phyloP scores from a whole-genome alignment of 116 monocot genomes.

The Trichopus zeylanicus region DNA sequence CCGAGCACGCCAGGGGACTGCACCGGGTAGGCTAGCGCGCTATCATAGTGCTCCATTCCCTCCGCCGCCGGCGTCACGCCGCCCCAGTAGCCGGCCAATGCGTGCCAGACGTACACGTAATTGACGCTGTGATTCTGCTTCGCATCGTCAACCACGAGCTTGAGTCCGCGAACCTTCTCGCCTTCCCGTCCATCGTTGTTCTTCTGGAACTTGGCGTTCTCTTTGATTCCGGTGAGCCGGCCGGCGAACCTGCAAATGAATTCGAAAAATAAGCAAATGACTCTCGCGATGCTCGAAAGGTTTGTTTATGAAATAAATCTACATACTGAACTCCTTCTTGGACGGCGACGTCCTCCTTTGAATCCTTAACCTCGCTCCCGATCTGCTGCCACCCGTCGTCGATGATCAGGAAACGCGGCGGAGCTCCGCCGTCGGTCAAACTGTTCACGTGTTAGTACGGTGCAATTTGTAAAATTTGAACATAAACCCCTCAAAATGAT shows the following conservation, averaged over 20 bases:
- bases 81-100: slow-evolving; percentile 77
- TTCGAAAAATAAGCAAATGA: no score
- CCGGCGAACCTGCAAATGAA: slow-evolving; percentile 49
- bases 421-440: slow-evolving; percentile 41
- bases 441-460: slow-evolving; percentile 5
- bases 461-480: no score
- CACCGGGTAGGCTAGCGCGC: slow-evolving; percentile 45
- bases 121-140: slow-evolving; percentile 39
- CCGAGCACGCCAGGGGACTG: slow-evolving; percentile 54
- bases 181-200: slow-evolving; percentile 15
- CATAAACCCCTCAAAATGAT: no score
- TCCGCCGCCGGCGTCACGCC: slow-evolving; percentile 56
- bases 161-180: no score
- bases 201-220: slow-evolving; percentile 59
- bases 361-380: slow-evolving; percentile 33
- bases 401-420: slow-evolving; percentile 57
- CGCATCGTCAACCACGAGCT: slow-evolving; percentile 36
- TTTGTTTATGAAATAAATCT: no score
- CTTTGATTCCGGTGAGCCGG: slow-evolving; percentile 54
- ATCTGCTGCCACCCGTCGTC: slow-evolving; percentile 75
- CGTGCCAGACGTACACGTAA: slow-evolving; percentile 70
- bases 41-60: slow-evolving; percentile 64
- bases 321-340: no score
- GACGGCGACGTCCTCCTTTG: slow-evolving; percentile 5
- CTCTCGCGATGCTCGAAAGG: no score